These are phyloP conservation scores for Penicillium sp. DNA, from an alignment of 2,329 filamentous ascomycete species.

Conservation along the genomic window DNA sequence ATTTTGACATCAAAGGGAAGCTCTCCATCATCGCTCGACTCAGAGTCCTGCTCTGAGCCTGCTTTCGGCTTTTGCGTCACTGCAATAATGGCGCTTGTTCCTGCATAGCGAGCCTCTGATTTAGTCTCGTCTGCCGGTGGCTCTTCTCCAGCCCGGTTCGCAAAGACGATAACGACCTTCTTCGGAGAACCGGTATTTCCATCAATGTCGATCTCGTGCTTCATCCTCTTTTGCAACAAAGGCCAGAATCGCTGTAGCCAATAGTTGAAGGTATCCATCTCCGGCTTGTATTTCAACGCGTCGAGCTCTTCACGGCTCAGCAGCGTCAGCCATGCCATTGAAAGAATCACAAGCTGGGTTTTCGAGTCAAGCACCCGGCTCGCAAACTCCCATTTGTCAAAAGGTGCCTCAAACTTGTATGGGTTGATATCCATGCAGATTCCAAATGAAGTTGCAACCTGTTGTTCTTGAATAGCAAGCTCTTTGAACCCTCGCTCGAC, in stretches of 20 bases:
- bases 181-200: slow-evolving; percentile 23
- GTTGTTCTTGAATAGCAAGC: slow-evolving; percentile 24
- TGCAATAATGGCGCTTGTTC: slow-evolving; percentile 49
- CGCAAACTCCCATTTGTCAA: slow-evolving; percentile 61
- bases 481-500: slow-evolving; percentile 34
- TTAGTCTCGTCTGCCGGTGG: slow-evolving; percentile 35
- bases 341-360: slow-evolving; percentile 57
- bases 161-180: slow-evolving; percentile 49
- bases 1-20: slow-evolving; percentile 39
- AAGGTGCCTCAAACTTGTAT: slow-evolving; percentile 61
- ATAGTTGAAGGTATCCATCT: slow-evolving; percentile 63
- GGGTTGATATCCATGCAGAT: slow-evolving; percentile 63
- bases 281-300: slow-evolving; percentile 48
- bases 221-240: slow-evolving; percentile 38
- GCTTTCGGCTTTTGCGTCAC: slow-evolving; percentile 31
- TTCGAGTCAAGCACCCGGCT: slow-evolving; percentile 52
- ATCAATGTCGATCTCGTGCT: slow-evolving; percentile 30
- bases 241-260: slow-evolving; percentile 64
- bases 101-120: slow-evolving; percentile 48
- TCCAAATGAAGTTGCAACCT: slow-evolving; percentile 47
- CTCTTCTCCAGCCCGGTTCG: slow-evolving; percentile 49
- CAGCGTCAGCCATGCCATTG: slow-evolving; percentile 65
- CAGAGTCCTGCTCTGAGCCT: background rate
- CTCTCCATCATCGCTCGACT: slow-evolving; percentile 15
- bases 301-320: slow-evolving; percentile 52